Evolutionary conservation across 2,329 filamentous ascomycete genomes (phyloP), one percentile per base, ranked within the genome.

Genomic region (Pseudomassariella vexata): DNA sequence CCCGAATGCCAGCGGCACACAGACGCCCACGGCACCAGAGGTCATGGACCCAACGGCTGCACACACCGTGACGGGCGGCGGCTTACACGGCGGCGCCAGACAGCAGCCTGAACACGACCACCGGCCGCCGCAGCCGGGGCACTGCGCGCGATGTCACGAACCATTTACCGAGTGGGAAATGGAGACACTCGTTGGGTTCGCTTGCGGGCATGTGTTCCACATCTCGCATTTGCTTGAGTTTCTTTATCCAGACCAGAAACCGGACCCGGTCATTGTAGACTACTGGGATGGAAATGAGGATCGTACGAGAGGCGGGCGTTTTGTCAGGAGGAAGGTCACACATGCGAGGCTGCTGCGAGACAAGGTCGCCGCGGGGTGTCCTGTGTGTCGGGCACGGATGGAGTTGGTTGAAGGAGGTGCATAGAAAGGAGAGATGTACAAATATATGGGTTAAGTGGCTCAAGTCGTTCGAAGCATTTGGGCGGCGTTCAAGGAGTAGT

Each of bases 321-420:
- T 82, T 32, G 79, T 96, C 6, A 85, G 86, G 0, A 77, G 82
- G 19, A 95, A 95, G 59, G 87, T 95, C 18, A 92, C 85, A 42
- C 85, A 87, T 52, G 88, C 89, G 23, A 74, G 87, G 41, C 55
- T 95, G 34, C 60, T 95, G 38, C 72, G 79, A 44, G 83, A 89
- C 47, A 76, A 76, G 39, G 69, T 90, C 21, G 63, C 68, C 27
- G 71, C 68, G 7, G 81, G 80, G 0, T 85, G 81, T 58, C 75
- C 78, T 0, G 62, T 80, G 12, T 82, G 78, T 47, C 51, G 46
- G 34, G 45, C 47, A 24, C 54, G 49, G 42, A 53, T 49, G 31
- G 52, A 53, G 18, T 41, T 41, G 7, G 50, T 46, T 14, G 36
- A 38, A 10, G 36, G 36, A 12, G 31, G 28, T 20, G 9, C 6